Conservation (phyloP, 1,139 yeast genomes). For the Yamadazyma trypodendri region DNA sequence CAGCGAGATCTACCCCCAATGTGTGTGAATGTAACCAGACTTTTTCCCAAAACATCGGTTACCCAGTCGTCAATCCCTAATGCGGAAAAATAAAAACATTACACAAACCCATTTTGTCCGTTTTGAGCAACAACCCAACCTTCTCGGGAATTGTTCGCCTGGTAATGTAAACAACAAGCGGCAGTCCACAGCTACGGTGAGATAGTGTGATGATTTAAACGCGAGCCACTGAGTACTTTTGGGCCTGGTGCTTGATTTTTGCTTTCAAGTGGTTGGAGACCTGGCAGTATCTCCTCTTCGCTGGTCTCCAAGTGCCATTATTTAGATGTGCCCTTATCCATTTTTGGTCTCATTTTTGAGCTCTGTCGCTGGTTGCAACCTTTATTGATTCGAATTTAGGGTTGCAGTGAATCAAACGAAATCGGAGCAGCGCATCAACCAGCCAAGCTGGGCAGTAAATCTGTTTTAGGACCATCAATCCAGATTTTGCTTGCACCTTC, state of each 20-base stretch:
- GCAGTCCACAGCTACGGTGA: too few species aligned
- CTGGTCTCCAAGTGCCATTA: too few species aligned
- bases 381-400: not conserved
- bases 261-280: too few species aligned
- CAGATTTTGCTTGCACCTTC: too few species aligned
- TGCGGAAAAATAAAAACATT: slow-evolving; percentile 2
- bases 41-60: not conserved
- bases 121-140: not conserved
- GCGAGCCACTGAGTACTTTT: not conserved
- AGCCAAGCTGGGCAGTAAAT: not conserved
- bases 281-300: too few species aligned
- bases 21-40: not conserved
- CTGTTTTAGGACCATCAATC: too few species aligned
- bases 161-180: not conserved
- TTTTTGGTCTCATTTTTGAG: too few species aligned
- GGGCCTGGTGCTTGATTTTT: not conserved
- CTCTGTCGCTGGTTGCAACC: too few species aligned
- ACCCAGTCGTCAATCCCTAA: slow-evolving; percentile 2
- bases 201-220: too few species aligned
- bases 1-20: not conserved
- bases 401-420: not conserved
- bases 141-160: not conserved
- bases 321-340: too few species aligned
- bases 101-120: not conserved
- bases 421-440: not conserved